phyloP scores from a whole-genome alignment of 768 basidiomycete genomes.

The Collybiopsis luxurians region DNA sequence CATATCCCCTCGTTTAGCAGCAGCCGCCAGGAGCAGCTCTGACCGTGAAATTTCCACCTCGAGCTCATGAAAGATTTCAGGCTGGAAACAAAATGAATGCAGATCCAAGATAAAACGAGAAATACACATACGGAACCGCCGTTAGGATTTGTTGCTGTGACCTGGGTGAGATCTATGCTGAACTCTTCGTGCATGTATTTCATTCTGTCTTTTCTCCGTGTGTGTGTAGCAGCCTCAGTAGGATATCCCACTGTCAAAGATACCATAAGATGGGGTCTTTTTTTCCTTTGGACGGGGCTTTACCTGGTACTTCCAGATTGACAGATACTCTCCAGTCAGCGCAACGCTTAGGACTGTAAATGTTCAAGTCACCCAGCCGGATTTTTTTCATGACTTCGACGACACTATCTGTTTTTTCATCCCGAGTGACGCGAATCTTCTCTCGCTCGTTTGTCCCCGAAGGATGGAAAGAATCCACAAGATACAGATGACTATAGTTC shows the following conservation, averaged over 20 bases:
- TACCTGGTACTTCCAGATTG: conserved; percentile 86
- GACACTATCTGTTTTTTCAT: conserved; percentile 68
- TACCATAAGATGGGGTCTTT: not conserved
- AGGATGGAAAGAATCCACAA: conserved; percentile 78
- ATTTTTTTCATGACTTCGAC: conserved; percentile 74
- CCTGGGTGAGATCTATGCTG: conserved; percentile 91
- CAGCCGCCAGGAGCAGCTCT: conserved; percentile 66
- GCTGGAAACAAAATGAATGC: conserved; percentile 28
- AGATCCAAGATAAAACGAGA: not conserved
- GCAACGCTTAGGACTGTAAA: conserved; percentile 74
- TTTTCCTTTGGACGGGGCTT: not conserved
- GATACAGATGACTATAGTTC: conserved; percentile 71
- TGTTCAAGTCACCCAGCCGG: conserved; percentile 83
- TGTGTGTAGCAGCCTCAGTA: conserved; percentile 54
- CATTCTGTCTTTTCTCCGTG: conserved; percentile 84
- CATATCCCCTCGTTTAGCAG: conserved; percentile 62
- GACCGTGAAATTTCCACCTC: conserved; percentile 86
- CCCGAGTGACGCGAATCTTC: conserved; percentile 82
- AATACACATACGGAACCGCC: conserved; percentile 43
- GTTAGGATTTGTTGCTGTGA: conserved; percentile 53
- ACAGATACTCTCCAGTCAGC: conserved; percentile 96
- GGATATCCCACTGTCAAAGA: conserved; percentile 57
- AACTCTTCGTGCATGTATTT: conserved; percentile 95
- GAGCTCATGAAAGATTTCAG: conserved; percentile 76
- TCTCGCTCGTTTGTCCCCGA: conserved; percentile 35